phyloP scores from a whole-genome alignment of 208 protist genomes.

The Trichomonas vaginalis region DNA sequence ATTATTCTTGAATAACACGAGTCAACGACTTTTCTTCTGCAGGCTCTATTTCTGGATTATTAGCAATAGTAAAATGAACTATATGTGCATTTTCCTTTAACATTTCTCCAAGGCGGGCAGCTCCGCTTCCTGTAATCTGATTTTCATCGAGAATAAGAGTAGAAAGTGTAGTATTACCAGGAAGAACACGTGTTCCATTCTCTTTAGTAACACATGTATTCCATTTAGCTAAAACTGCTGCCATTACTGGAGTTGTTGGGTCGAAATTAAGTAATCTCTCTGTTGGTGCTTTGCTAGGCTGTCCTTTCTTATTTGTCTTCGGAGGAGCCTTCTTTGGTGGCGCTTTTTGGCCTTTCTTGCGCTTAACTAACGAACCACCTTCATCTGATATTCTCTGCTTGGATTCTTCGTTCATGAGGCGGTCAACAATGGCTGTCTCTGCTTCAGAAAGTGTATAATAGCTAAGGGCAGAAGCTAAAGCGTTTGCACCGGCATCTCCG shows the following conservation, averaged over 20 bases:
- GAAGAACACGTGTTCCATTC: not conserved
- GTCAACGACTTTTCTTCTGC: not conserved
- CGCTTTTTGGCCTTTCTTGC: not conserved
- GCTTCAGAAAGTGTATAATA: not conserved
- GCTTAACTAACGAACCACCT: not conserved
- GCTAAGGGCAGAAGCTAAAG: not conserved
- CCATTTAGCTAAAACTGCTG: not conserved
- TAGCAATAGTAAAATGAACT: not conserved
- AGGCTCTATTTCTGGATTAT: not conserved
- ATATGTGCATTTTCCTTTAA: not conserved
- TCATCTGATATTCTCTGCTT: conserved; percentile 14
- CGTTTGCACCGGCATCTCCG: conserved; percentile 1
- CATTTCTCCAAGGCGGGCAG: not conserved
- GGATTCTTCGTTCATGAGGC: not conserved
- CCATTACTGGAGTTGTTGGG: not conserved
- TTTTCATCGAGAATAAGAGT: conserved; percentile 7
- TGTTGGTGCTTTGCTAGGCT: not conserved
- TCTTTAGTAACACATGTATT: not conserved
- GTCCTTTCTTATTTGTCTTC: not conserved
- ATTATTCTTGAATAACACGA: not conserved
- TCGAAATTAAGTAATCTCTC: not conserved
- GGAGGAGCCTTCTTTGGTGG: not conserved
- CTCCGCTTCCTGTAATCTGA: not conserved
- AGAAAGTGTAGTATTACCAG: not conserved
- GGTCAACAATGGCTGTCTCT: not conserved